phyloP scores from a whole-genome alignment of 306 rosid species.

The Pyrus bretschneideri region DNA sequence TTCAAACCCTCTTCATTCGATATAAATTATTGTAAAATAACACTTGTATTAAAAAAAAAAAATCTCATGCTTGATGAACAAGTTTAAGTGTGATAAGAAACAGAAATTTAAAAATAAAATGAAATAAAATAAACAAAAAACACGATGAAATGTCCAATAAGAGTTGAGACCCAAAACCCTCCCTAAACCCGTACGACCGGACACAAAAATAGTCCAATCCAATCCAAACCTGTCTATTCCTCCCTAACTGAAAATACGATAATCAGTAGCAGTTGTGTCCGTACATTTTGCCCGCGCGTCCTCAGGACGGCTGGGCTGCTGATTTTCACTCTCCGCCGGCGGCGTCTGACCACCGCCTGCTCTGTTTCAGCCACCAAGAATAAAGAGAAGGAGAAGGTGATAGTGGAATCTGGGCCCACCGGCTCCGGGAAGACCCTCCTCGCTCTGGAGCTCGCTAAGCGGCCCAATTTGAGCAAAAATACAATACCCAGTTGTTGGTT shows the following conservation, averaged over 20 bases:
- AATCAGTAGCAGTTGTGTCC: constrained; percentile 33
- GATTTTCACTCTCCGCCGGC: constrained; percentile 28
- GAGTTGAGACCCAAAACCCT: background rate
- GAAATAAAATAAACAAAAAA: background rate
- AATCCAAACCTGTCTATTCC: background rate
- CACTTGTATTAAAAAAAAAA: too few species aligned
- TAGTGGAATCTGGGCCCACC: constrained; percentile 86
- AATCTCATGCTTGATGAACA: background rate
- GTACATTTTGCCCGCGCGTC: constrained; percentile 32
- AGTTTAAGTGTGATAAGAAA: background rate
- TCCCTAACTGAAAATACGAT: constrained; percentile 20
- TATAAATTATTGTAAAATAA: too few species aligned
- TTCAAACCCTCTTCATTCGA: too few species aligned
- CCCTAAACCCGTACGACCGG: background rate
- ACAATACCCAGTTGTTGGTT: background rate
- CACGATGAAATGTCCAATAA: background rate
- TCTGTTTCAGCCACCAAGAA: constrained; percentile 28
- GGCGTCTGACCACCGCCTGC: constrained; percentile 27
- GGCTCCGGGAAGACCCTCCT: constrained; percentile 85
- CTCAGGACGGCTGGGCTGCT: constrained; percentile 14
- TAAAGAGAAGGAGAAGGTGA: constrained; percentile 54
- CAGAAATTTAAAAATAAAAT: too few species aligned
- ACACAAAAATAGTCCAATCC: background rate
- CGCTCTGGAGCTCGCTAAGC: constrained; percentile 83
- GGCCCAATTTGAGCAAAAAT: constrained; percentile 31